Evolutionary conservation across 768 basidiomycete species (phyloP), one percentile per base, ranked within the genome.

Genomic region (Sutorius australiensis): DNA sequence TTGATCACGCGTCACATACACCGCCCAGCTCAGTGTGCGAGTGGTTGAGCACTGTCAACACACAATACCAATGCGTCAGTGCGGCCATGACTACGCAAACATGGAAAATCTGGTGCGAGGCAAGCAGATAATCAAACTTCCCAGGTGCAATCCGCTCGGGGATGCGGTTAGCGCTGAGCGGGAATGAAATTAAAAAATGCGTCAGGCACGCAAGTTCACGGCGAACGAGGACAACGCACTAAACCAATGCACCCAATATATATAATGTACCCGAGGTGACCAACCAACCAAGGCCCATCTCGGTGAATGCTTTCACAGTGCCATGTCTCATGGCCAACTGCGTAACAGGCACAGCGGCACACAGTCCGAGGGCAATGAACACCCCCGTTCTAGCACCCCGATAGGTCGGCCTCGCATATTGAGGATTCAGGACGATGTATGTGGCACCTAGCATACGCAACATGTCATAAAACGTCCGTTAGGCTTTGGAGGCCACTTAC

Each of bases 71-170:
- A 59, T 89, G 87, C 10, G 81, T 73, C 59, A 86, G 68, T 33
- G 85, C 87, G 10, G 87, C 89, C 24, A 84, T 69, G 49, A 92
- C 75, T 34, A 95, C 92, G 61, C 80, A 83, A 55, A 84, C 67
- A 65, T 95, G 94, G 69, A 97, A 95, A 61, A 95, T 87, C 70
- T 95, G 90, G 73, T 95, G 93, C 17, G 88, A 92, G 0, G 88
- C 80, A 50, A 84, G 78, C 61, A 90, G 79, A 62, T 80, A 78
- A 72, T 94, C 92, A 70, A 93, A 93, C 57, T 70, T 80, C 34
- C 92, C 91, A 6, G 90, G 90, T 7, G 76, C 72, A 55, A 84
- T 71, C 36, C 82, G 76, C 63, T 95, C 92, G 40, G 92, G 92
- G 50, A 92, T 78, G 46, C 91, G 81, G 64, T 86, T 85, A 44